A percentile compares a stretch with the other conserved stretches of the same genome.
These are phyloP conservation scores for Dipteronia sinensis DNA, from an alignment of 345 rosid species.

Conservation along the genomic window DNA sequence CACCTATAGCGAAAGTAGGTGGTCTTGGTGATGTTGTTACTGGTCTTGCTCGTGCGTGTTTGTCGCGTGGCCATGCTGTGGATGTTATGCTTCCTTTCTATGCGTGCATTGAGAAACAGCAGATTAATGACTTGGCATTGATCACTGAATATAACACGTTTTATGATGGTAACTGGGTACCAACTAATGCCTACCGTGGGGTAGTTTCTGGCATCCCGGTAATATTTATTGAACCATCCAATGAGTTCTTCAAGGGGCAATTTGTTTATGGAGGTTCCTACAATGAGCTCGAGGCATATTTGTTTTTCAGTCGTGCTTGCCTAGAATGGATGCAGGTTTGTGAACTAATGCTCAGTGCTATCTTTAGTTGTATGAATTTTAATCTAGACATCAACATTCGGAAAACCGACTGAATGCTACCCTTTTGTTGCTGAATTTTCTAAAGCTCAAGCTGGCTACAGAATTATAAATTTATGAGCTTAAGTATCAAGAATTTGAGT, in stretches of 20 bases:
- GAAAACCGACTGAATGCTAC: not conserved
- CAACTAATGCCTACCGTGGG: slow-evolving; percentile 45
- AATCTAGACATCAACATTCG: not conserved
- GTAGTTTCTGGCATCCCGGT: slow-evolving; percentile 47
- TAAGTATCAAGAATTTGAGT: not conserved
- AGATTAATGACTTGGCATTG: slow-evolving; percentile 39
- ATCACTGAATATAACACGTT: slow-evolving; percentile 38
- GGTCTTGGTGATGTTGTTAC: slow-evolving; percentile 70
- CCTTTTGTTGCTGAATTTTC: not conserved
- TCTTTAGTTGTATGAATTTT: not conserved
- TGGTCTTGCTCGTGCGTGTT: slow-evolving; percentile 58
- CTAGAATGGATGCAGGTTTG: slow-evolving; percentile 70
- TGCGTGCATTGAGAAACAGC: slow-evolving; percentile 45
- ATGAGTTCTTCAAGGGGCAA: slow-evolving; percentile 53
- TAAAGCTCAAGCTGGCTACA: not conserved
- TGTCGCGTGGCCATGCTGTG: slow-evolving; percentile 52
- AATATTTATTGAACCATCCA: slow-evolving; percentile 53
- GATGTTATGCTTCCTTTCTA: slow-evolving; percentile 63
- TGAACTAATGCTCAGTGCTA: not conserved
- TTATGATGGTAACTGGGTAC: slow-evolving; percentile 56
- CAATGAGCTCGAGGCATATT: slow-evolving; percentile 59
- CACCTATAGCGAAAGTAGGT: slow-evolving; percentile 67
- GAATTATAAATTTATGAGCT: not conserved
- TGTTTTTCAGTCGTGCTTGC: slow-evolving; percentile 61
- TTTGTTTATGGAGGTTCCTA: slow-evolving; percentile 57